Base-by-base conservation (phyloP, 441 rosid species). In the Hura crepitans region DNA sequence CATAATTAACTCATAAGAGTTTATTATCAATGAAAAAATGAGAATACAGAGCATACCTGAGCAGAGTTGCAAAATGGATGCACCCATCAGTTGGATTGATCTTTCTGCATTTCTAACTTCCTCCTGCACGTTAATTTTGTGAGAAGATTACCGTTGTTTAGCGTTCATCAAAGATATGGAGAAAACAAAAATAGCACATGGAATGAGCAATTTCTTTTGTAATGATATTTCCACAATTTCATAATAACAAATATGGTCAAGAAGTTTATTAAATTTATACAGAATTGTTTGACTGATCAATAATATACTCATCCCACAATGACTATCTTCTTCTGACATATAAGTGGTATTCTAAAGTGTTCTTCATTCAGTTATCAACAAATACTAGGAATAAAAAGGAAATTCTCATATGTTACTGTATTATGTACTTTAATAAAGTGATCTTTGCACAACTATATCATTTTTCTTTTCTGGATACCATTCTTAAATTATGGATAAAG, bases 1-100 rank as follows among this genome's bases (percentile, higher is more conserved):
- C 25, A 5, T 9, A 65, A 43, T 20, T 31, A 72, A 49, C 35
- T 60, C 57, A 23, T 30, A 31, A 23, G 47, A 47, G 4, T 31
- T 69, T 25, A n/a, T 57, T 42, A 49, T 61, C 62, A 67, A 43
- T 50, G 10, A 50, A 47, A 22, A 71, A 62, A 30, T 6, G 66
- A 69, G 55, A 58, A 59, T 1, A 59, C 43, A 37, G 20, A 8
- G 65, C 57, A 51, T 27, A 90, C 99, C 97, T 66, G 87, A 68
- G 71, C 82, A 81, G 54, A 85, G 75, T 73, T 85, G 81, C 75
- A 92, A 74, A 60, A 84, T 5, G n/a, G 96, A 92, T 80, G 90
- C 96, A 30, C 99, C 99, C 89, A 94, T 81, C 50, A 83, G 75
- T 62, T 79, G 82, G 77, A 90, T 81, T 67, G 99, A 96, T 77